Evolutionary conservation across 352 stramenopile species (phyloP).

Genomic region (Globisporangium canariense): DNA sequence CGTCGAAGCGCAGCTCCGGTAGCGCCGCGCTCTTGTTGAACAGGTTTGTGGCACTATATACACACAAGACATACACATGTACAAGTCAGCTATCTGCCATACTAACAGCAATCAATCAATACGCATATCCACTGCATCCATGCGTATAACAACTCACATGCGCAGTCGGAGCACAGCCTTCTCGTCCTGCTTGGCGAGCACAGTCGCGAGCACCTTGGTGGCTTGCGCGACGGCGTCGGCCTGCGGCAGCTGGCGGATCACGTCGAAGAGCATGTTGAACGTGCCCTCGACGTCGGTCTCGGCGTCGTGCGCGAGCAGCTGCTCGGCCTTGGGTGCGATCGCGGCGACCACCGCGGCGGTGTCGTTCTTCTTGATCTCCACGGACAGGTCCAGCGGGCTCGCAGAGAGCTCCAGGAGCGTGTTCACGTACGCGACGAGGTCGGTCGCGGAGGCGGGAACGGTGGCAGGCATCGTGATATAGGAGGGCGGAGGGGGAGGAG

Average conservation of each 20-base stretch:
- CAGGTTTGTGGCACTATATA: conserved; percentile 44
- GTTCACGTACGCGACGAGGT: conserved; percentile 78
- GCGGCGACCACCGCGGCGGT: conserved; percentile 40
- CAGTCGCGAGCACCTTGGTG: conserved; percentile 44
- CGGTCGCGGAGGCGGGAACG: conserved; percentile 26
- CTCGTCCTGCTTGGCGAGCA: conserved; percentile 44
- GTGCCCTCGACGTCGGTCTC: conserved; percentile 77
- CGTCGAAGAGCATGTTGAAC: conserved; percentile 67
- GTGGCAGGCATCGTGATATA: conserved; percentile 5
- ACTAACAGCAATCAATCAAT: neutral
- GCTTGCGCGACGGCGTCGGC: conserved; percentile 30
- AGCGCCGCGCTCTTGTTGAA: conserved; percentile 72
- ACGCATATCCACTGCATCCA: neutral
- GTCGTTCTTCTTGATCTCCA: conserved; percentile 68
- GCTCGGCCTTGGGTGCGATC: conserved; percentile 44
- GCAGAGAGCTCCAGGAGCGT: conserved; percentile 57
- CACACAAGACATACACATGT: conserved; percentile 1
- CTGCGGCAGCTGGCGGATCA: conserved; percentile 35
- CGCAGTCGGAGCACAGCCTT: conserved; percentile 69
- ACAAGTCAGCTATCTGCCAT: neutral
- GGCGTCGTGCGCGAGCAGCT: conserved; percentile 60
- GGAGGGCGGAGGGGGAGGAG: neutral
- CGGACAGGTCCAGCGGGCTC: conserved; percentile 37
- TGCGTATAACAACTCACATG: conserved; percentile 39
- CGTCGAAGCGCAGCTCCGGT: conserved; percentile 65